phyloP scores from a whole-genome alignment of 2,329 filamentous ascomycete species.

The Ophiostoma quercus region DNA sequence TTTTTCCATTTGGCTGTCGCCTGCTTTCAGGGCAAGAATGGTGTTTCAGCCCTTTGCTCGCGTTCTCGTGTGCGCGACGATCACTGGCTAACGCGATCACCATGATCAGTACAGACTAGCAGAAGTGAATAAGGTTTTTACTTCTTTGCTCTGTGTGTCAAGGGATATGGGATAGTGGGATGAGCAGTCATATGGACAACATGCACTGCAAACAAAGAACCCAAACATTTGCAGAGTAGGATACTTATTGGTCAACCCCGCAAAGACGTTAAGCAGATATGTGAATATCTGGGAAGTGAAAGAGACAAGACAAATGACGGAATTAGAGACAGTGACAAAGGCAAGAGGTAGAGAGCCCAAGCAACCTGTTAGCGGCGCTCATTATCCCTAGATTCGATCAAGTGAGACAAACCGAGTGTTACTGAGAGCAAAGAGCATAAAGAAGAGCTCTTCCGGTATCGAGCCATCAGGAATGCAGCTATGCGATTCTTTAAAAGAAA shows the following conservation, averaged over 20 bases:
- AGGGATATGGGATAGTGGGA: background rate
- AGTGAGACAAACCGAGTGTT: background rate
- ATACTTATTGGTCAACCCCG: background rate
- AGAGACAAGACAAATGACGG: background rate
- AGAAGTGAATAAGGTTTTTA: background rate
- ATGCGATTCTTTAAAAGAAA: background rate
- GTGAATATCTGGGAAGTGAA: background rate
- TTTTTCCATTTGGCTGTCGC: background rate
- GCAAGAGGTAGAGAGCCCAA: background rate
- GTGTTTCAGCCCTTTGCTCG: constrained; percentile 11
- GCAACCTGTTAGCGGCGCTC: background rate
- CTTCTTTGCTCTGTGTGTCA: background rate
- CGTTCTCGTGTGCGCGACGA: background rate
- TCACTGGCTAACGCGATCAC: constrained; percentile 1
- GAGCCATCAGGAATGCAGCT: background rate
- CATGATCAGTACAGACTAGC: background rate
- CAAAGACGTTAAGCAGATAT: constrained; percentile 8
- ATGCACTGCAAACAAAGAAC: background rate
- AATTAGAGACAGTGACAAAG: background rate
- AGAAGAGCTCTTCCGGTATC: background rate
- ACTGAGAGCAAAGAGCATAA: background rate
- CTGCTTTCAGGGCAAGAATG: constrained; percentile 2
- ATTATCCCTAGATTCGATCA: background rate
- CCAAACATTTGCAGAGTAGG: background rate
- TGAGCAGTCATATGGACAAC: background rate